Base-by-base conservation (phyloP, 2,329 filamentous ascomycete species). In the Neonectria hederae region DNA sequence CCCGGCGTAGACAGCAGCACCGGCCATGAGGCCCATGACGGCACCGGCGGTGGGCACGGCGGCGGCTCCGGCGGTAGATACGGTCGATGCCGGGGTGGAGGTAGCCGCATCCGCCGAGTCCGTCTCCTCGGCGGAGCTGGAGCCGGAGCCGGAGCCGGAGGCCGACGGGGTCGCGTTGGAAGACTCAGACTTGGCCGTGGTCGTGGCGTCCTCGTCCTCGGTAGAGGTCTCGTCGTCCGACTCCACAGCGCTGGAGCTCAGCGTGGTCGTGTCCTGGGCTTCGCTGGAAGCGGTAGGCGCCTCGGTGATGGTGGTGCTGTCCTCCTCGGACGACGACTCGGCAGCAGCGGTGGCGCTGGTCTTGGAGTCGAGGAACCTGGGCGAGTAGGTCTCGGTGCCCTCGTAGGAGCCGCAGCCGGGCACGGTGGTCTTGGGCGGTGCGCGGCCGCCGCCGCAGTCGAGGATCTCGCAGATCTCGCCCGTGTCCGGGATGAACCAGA, bases 391-490 rank as follows among this genome's bases (percentile, higher is more conserved):
- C 17, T 79, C 84, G 26, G 86, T 87, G 66, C 87, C 88, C 2
- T 74, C 71, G 80, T 90, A 90, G 4, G 60, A 72, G 2, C 77
- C 72, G 72, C 89, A 92, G 2, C 89, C 89, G 1, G 89, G 89
- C 22, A 88, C 84, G 26, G 83, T 84, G 17, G 85, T 87, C 81
- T 88, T 90, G 65, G 87, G 85, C 3, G 89, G 87, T 9, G 88
- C 89, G 49, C 85, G 83, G 59, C 89, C 89, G 68, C 89, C 89
- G 62, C 89, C 89, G 77, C 89, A 91, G 83, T 91, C 89, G 69
- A 89, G 82, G 65, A 87, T 74, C 11, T 81, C 81, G 83, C 89
- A 91, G 74, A 91, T 81, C 80, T 91, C 88, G 74, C 88, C 87
- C 19, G 84, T 87, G 69, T 79, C 87, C 2, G 88, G 88, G 57